phyloP scores from a whole-genome alignment of 306 rosid genomes.

The Senna tora region DNA sequence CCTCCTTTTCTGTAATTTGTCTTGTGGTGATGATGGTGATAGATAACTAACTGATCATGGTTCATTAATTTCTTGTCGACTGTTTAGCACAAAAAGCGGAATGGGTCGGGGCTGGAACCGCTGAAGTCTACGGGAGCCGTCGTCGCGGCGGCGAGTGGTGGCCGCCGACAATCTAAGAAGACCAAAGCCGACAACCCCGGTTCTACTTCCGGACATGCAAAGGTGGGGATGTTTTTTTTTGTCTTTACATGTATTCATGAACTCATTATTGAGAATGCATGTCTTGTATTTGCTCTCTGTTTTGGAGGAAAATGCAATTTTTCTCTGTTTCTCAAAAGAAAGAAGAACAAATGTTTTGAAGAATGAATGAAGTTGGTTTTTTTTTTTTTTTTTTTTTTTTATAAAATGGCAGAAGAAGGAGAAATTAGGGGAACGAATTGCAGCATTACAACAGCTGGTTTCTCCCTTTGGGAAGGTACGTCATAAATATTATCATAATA shows the following conservation, averaged over 20 bases:
- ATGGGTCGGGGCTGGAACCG: conserved; percentile 51
- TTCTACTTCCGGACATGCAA: conserved; percentile 56
- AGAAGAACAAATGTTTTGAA: no score
- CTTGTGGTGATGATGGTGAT: no score
- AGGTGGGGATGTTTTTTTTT: no score
- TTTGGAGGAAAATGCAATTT: no score
- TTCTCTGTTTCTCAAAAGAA: no score
- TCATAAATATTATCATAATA: no score
- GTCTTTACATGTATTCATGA: no score
- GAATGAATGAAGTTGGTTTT: no score
- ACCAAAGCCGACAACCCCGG: conserved; percentile 50
- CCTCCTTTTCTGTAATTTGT: neutral
- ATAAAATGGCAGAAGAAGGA: conserved; percentile 71
- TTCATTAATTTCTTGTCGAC: neutral
- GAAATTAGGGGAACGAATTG: conserved; percentile 81
- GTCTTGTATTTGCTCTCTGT: conserved; percentile 18
- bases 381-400: no score
- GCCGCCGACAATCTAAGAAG: conserved; percentile 57
- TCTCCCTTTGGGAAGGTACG: conserved; percentile 98
- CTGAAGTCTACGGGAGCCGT: conserved; percentile 23
- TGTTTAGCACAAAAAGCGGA: conserved; percentile 58
- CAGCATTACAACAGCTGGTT: conserved; percentile 84
- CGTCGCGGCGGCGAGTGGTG: conserved; percentile 20
- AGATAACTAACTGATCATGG: no score
- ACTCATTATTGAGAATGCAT: no score